Conservation (phyloP, 2,329 filamentous ascomycete genomes). For the Pseudogymnoascus sp. region DNA sequence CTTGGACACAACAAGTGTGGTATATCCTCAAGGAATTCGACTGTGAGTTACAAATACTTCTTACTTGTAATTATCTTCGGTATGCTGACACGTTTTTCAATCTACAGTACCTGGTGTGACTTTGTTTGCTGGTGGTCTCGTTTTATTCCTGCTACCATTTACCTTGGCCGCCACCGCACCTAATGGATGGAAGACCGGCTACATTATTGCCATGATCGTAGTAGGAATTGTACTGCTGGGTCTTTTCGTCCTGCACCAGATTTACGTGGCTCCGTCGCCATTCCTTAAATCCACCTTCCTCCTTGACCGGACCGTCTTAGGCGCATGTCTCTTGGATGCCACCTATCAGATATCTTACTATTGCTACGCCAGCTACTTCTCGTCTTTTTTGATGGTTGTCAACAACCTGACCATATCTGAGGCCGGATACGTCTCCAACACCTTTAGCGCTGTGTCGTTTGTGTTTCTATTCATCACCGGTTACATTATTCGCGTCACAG, state of each 20-base stretch:
- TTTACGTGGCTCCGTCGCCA: conserved; percentile 34
- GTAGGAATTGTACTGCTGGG: conserved; percentile 35
- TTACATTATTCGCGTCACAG: conserved; percentile 39
- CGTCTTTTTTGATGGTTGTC: conserved; percentile 21
- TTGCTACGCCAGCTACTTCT: conserved; percentile 11
- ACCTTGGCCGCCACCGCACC: conserved; percentile 40
- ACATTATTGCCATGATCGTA: conserved; percentile 42
- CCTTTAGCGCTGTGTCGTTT: conserved; percentile 38
- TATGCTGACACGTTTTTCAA: not conserved
- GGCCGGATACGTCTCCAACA: conserved; percentile 28
- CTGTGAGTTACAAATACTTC: conserved; percentile 26
- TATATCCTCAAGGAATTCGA: conserved; percentile 32
- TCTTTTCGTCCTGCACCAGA: conserved; percentile 40
- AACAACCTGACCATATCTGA: conserved; percentile 22
- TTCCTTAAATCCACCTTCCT: conserved; percentile 40
- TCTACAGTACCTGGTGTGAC: conserved; percentile 36
- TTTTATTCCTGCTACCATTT: conserved; percentile 51
- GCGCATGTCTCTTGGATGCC: conserved; percentile 22
- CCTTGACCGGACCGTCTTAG: conserved; percentile 22
- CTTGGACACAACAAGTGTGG: conserved; percentile 18
- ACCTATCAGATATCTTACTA: conserved; percentile 9
- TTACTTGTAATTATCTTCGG: conserved; percentile 17
- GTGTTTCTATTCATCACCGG: conserved; percentile 42
- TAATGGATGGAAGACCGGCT: conserved; percentile 37
- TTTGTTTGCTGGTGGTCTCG: conserved; percentile 41